phyloP scores from a whole-genome alignment of 1,284 basidiomycete genomes.

The Rhodotorula sp. region DNA sequence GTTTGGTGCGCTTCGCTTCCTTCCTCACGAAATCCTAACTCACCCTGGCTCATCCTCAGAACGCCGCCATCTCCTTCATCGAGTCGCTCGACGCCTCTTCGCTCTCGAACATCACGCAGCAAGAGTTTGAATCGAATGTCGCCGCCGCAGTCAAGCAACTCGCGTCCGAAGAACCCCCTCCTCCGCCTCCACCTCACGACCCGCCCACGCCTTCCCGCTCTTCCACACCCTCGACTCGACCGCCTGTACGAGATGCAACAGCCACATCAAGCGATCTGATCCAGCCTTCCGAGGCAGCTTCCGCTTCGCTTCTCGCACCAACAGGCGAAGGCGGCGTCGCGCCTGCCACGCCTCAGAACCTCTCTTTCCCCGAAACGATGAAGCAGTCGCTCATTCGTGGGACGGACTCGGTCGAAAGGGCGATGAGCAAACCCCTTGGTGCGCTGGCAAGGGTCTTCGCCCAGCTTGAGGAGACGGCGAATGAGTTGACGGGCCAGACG shows the following conservation, averaged over 20 bases:
- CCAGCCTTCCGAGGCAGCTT: constrained; percentile 65
- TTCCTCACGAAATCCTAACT: neutral
- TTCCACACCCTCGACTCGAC: constrained; percentile 17
- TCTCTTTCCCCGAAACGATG: constrained; percentile 66
- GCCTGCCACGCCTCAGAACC: neutral
- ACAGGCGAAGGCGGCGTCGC: constrained; percentile 41
- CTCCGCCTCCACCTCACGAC: constrained; percentile 16
- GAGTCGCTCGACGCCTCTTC: constrained; percentile 95
- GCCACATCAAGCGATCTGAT: constrained; percentile 45
- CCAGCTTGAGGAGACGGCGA: constrained; percentile 50
- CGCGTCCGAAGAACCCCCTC: constrained; percentile 22
- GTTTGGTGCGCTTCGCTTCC: constrained; percentile 60
- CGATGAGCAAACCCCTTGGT: constrained; percentile 78
- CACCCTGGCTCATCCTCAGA: constrained; percentile 52
- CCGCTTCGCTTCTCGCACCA: constrained; percentile 57
- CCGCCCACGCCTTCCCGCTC: neutral
- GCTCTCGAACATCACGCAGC: constrained; percentile 84
- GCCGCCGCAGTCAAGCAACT: constrained; percentile 76
- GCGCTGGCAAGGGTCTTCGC: constrained; percentile 83
- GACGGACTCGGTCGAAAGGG: constrained; percentile 61
- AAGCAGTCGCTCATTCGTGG: constrained; percentile 78
- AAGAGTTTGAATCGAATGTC: constrained; percentile 90
- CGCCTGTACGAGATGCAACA: constrained; percentile 37
- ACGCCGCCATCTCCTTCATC: constrained; percentile 89
- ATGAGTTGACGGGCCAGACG: constrained; percentile 40